Evolutionary conservation across 176 grass and related monocot genomes (phyloP).

Genomic region (Oropetium thomaeum): DNA sequence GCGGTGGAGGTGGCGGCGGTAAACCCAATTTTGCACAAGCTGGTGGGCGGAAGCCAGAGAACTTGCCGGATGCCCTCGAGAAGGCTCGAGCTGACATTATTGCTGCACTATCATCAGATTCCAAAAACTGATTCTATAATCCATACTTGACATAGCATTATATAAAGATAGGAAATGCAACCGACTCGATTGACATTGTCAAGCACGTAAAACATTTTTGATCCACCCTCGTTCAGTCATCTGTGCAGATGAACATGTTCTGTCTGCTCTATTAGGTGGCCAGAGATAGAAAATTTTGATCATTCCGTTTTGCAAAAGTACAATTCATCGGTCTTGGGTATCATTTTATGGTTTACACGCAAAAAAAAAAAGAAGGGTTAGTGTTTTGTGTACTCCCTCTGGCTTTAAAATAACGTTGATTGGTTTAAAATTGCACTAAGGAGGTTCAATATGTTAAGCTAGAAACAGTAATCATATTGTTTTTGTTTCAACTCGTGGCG

Average conservation of each 20-base stretch:
- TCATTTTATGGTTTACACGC: neutral
- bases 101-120: constrained; percentile 37
- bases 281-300: neutral
- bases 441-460: too few relatives aligned
- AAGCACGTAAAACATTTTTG: constrained; percentile 4
- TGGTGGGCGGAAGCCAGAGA: constrained; percentile 91
- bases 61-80: constrained; percentile 61
- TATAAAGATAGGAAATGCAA: constrained; percentile 16
- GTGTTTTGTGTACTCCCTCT: too few relatives aligned
- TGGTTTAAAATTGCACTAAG: too few relatives aligned
- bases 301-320: neutral
- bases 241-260: neutral
- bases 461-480: too few relatives aligned
- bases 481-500: too few relatives aligned
- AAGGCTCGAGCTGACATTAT: constrained; percentile 69
- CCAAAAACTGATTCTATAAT: constrained; percentile 32
- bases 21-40: constrained; percentile 97
- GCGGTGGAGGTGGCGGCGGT: constrained; percentile 81
- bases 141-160: neutral
- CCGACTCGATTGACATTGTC: neutral
- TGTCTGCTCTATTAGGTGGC: neutral
- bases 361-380: too few relatives aligned
- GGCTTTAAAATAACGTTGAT: too few relatives aligned
- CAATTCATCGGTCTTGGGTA: neutral
- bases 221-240: neutral